Evolutionary conservation across 768 basidiomycete species (phyloP).

Genomic region (Suillus spraguei): DNA sequence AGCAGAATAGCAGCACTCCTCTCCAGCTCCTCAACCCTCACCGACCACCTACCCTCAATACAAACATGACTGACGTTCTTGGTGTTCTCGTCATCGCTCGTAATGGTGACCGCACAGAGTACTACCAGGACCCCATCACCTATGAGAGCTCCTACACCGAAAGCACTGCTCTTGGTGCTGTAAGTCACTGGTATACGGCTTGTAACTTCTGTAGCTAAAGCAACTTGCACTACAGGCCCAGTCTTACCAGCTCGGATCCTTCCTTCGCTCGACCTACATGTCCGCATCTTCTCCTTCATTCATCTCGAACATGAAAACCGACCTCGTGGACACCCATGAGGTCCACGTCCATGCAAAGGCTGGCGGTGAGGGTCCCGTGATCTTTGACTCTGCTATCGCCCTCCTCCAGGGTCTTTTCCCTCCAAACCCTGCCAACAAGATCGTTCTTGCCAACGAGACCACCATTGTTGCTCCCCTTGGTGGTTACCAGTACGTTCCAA

Average conservation of each 20-base stretch:
- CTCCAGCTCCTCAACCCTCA: constrained; percentile 17
- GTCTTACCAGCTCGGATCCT: constrained; percentile 63
- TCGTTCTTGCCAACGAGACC: too few species aligned
- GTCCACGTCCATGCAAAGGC: constrained; percentile 80
- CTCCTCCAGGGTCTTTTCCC: too few species aligned
- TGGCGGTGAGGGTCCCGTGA: constrained; percentile 80
- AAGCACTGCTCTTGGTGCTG: constrained; percentile 78
- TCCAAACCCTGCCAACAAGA: too few species aligned
- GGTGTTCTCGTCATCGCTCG: too few species aligned
- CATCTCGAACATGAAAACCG: constrained; percentile 63
- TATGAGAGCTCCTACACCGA: constrained; percentile 60
- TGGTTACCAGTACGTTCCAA: constrained; percentile 87
- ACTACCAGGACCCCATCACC: too few species aligned
- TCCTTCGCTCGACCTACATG: constrained; percentile 70
- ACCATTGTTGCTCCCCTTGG: too few species aligned
- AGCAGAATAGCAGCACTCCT: constrained; percentile 17
- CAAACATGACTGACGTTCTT: too few species aligned
- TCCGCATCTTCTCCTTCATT: constrained; percentile 63
- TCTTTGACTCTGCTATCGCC: too few species aligned
- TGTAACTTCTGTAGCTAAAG: constrained; percentile 4
- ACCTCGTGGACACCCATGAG: constrained; percentile 73
- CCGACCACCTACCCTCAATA: too few species aligned
- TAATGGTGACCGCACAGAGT: too few species aligned
- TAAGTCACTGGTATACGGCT: constrained; percentile 30
- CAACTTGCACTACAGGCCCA: constrained; percentile 48